Conservation (phyloP, 352 stramenopile species). For the Pythium volutum region DNA sequence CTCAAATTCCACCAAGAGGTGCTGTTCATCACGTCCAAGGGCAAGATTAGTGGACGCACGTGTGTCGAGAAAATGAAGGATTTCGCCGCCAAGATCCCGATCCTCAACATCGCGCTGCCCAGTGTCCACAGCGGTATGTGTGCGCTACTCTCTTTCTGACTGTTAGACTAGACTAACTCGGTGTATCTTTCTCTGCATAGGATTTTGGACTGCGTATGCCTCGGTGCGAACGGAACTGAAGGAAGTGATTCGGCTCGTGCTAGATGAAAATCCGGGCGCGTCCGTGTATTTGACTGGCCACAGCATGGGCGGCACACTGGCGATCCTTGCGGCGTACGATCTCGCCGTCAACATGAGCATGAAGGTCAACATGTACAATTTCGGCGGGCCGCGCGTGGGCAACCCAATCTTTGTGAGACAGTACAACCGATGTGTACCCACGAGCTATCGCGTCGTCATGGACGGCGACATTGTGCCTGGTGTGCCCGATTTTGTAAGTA, state of each 20-base stretch:
- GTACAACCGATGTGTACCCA: slow-evolving; percentile 73
- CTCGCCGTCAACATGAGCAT: slow-evolving; percentile 83
- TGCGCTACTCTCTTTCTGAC: slow-evolving; percentile 1
- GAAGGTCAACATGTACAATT: slow-evolving; percentile 90
- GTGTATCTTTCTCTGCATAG: slow-evolving; percentile 27
- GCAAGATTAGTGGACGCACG: slow-evolving; percentile 40
- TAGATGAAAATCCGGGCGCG: slow-evolving; percentile 83
- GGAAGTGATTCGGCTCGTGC: slow-evolving; percentile 68
- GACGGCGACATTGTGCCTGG: slow-evolving; percentile 47
- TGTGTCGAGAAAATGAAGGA: slow-evolving; percentile 64
- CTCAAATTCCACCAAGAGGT: slow-evolving; percentile 78
- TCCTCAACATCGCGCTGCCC: slow-evolving; percentile 83
- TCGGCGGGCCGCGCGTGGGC: slow-evolving; percentile 80
- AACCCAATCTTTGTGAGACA: slow-evolving; percentile 78
- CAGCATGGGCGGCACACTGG: slow-evolving; percentile 89
- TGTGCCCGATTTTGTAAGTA: slow-evolving; percentile 40
- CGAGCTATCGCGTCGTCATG: slow-evolving; percentile 62
- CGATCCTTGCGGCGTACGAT: slow-evolving; percentile 86
- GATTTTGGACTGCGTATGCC: slow-evolving; percentile 84
- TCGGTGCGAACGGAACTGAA: slow-evolving; percentile 76
- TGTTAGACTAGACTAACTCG: neutral
- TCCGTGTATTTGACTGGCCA: slow-evolving; percentile 91
- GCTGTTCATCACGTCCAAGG: slow-evolving; percentile 73
- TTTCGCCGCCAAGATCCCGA: slow-evolving; percentile 65
- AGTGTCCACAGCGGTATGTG: slow-evolving; percentile 75